phyloP scores from a whole-genome alignment of 177 flowering plant species.

The Vitis hybrid region DNA sequence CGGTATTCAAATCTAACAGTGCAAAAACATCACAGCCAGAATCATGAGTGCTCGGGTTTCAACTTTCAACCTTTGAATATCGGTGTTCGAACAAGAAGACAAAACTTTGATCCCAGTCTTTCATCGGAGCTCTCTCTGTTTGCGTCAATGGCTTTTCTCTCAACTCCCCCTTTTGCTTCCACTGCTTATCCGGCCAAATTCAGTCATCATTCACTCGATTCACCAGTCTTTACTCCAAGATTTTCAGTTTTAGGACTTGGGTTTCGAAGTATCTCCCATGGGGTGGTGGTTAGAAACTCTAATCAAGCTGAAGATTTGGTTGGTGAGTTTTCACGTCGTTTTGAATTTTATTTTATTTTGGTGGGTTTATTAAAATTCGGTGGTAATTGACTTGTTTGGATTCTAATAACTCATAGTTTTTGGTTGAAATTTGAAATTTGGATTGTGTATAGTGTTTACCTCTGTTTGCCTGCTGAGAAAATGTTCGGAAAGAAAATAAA shows the following conservation, averaged over 20 bases:
- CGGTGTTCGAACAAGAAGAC: no score
- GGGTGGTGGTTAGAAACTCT: conserved; percentile 22
- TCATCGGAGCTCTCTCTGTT: not conserved
- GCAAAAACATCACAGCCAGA: no score
- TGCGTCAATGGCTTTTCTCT: conserved; percentile 37
- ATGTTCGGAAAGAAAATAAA: no score
- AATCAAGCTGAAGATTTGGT: conserved; percentile 21
- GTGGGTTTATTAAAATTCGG: not conserved
- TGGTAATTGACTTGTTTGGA: not conserved
- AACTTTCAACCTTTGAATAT: no score
- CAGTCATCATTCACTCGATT: conserved; percentile 8
- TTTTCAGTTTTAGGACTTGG: conserved; percentile 23
- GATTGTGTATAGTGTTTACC: no score
- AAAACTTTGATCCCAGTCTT: not conserved
- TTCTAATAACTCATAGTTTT: no score
- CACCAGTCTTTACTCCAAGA: conserved; percentile 14
- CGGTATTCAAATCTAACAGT: no score
- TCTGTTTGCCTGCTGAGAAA: no score
- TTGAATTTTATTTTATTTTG: not conserved
- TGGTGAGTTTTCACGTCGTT: conserved; percentile 20
- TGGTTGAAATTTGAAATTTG: no score
- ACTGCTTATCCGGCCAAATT: conserved; percentile 15
- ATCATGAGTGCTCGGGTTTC: no score
- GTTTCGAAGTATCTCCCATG: conserved; percentile 11
- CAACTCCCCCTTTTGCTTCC: conserved; percentile 8